Conservation (phyloP, 306 rosid genomes). For the Echinosophora koreensis region DNA sequence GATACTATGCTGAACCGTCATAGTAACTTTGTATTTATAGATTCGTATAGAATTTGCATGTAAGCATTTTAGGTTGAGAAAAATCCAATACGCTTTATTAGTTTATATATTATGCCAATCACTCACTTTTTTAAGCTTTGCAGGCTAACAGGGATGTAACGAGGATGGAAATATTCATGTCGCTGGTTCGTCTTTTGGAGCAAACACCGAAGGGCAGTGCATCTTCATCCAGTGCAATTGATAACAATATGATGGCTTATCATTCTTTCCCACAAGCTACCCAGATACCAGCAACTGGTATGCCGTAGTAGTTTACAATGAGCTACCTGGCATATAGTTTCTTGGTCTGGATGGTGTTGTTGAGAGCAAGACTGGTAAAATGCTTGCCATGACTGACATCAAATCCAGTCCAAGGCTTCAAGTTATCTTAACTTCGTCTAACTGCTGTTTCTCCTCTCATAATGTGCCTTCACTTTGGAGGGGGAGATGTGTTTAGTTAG, state of each 20-base stretch:
- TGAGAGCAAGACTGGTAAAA: constrained; percentile 68
- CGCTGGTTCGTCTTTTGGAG: constrained; percentile 88
- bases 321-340: constrained; percentile 45
- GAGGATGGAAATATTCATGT: constrained; percentile 94
- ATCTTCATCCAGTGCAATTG: constrained; percentile 54
- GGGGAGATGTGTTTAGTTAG: constrained; percentile 50
- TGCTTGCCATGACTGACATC: constrained; percentile 79
- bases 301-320: constrained; percentile 68
- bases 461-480: constrained; percentile 42
- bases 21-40: background rate
- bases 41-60: background rate
- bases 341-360: constrained; percentile 68
- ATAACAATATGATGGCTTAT: constrained; percentile 69
- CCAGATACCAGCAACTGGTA: constrained; percentile 79
- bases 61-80: background rate
- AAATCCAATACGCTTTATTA: constrained; percentile 12
- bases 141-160: constrained; percentile 98
- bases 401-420: constrained; percentile 52
- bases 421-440: constrained; percentile 56
- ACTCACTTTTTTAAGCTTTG: background rate
- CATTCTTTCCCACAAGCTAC: constrained; percentile 71
- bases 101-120: constrained; percentile 4
- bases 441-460: constrained; percentile 43
- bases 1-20: background rate
- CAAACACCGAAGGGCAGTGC: constrained; percentile 71